Base-by-base conservation (phyloP, 78 protist genomes). In the Dictyostelium firmibasis region DNA sequence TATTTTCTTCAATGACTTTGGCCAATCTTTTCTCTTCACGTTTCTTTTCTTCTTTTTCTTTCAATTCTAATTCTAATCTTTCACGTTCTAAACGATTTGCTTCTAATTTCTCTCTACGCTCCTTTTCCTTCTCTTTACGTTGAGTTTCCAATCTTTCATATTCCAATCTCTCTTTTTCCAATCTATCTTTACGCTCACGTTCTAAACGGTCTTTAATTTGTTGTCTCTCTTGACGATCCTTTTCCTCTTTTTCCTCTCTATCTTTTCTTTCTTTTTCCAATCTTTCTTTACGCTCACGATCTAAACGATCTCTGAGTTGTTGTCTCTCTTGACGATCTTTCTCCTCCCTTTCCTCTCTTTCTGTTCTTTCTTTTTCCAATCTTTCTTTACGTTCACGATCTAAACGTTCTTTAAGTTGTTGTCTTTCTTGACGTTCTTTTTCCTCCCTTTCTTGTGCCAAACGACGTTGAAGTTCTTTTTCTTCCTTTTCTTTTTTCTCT, bases 361-460 rank as follows among this genome's bases (percentile, higher is more conserved):
- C 91, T 16, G 38, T 38, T 38, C 79, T 53, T 57, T 86, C 92
- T 31, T 33, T 41, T 70, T 84, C 91, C 44, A 84, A 20, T 84
- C 47, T 31, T 1, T 23, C 36, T 31, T 72, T 50, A 36, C 67
- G 41, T 70, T 67, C 88, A 36, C 75, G 62, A 16, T 81, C 33
- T 16, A 33, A 29, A 20, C 50, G 85, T 81, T 50, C 50, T 41
- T 77, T 20, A 4, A n/a, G 67, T 81, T 47, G 31, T 79, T 50
- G 14, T 25, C 35, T 27, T 36, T 86, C 75, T 86, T 47, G 27
- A 35, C 78, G 57, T 38, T 86, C 84, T 77, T 74, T 67, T 36
- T 81, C 72, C 4, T 35, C 38, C 2, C 72, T 36, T 38, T 81
- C 41, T 38, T 79, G 27, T 36, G 25, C 62, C 2, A 82, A 9